Conservation (phyloP, 345 rosid species). For the Abelmoschus esculentus region DNA sequence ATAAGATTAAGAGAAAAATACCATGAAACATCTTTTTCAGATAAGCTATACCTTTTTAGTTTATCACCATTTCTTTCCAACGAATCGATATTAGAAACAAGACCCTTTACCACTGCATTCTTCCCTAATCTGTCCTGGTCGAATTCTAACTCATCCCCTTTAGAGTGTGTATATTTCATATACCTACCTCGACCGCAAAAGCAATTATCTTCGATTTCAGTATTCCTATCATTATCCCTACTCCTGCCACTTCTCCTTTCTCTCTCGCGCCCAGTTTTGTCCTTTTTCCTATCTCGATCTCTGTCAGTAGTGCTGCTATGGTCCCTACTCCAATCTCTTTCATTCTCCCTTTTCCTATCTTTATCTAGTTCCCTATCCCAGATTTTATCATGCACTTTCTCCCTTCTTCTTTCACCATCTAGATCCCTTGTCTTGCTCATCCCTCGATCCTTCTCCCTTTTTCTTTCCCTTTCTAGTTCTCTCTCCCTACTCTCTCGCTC, state of each 20-base stretch:
- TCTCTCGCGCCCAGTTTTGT: conserved; percentile 23
- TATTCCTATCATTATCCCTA: conserved; percentile 38
- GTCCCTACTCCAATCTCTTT: conserved; percentile 35
- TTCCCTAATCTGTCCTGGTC: conserved; percentile 23
- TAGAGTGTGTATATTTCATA: conserved; percentile 22
- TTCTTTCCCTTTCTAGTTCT: conserved; percentile 18
- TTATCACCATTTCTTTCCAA: conserved; percentile 26
- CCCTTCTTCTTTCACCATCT: conserved; percentile 33
- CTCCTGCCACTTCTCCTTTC: conserved; percentile 34
- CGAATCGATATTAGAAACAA: conserved; percentile 27
- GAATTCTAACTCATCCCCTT: conserved; percentile 22
- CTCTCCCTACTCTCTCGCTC: conserved; percentile 17
- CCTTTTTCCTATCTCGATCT: conserved; percentile 27
- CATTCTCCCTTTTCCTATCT: conserved; percentile 32
- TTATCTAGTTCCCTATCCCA: conserved; percentile 32
- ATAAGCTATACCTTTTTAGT: conserved; percentile 35
- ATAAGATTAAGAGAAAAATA: conserved; percentile 1
- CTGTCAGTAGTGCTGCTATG: conserved; percentile 29
- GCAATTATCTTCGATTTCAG: conserved; percentile 28
- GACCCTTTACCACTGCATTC: conserved; percentile 21
- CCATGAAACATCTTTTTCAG: background rate
- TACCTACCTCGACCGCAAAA: conserved; percentile 25
- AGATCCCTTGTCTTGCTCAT: conserved; percentile 41
- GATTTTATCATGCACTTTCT: conserved; percentile 37
- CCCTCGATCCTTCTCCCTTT: conserved; percentile 33